Base-by-base conservation (phyloP, 805 yeast species). In the Allodekkera sacchari region DNA sequence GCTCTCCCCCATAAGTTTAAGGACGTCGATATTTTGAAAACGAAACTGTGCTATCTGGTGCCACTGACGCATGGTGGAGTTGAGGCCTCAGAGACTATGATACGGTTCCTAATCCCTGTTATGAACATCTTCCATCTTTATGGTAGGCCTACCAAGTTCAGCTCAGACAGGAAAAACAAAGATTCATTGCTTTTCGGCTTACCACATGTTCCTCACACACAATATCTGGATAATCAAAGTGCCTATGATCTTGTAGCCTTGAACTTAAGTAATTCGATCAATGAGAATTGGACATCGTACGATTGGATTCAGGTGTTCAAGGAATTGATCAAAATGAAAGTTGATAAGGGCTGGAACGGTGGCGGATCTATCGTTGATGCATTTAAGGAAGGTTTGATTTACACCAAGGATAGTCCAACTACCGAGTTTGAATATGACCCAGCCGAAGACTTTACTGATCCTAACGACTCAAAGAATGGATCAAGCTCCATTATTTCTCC, bases 31-130 rank as follows among this genome's bases (percentile, higher is more conserved):
- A 33, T 57, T 8, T 32, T 44, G 11, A 37, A 33, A 22, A 52
- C 60, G 3, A 49, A 50, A 27, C 39, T 59, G 18, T 38, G 53
- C 33, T 56, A 57, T 28, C 17, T 59, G 14, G 74, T 82, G 64
- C 92, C 94, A 4, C 74, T 70, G 33, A 50, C 71, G 17, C 94
- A 82, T 53, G 76, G 78, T 4, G 82, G 83, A 25, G 89, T 82
- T 18, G 66, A 71, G 28, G 76, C 77, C 12, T 68, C 74, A 30
- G 92, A 82, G 48, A 82, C 82, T 11, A 74, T 80, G 74, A 70
- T 82, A 27, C 60, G 94, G 37, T 66, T 74, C 45, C 60, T 78
- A 38, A 64, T 82, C 20, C 89, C 85, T 28, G 62, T 80, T 13
- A 68, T 77, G 61, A 83, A 82, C 50, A 64, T 79, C 4, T 82